Conservation (phyloP, 78 protist genomes). For the Monosiga brevicollis region DNA sequence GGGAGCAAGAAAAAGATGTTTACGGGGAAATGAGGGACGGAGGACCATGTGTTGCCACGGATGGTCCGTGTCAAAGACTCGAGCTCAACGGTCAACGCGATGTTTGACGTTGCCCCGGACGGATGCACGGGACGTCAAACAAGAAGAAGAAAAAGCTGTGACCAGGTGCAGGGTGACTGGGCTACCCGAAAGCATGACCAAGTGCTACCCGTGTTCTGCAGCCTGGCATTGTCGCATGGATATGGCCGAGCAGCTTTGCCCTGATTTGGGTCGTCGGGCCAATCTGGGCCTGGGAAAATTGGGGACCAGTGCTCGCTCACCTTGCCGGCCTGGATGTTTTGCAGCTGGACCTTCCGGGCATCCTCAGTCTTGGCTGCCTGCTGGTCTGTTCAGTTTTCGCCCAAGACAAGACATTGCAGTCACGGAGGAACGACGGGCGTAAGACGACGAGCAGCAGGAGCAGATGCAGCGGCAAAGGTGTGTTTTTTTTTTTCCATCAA, state of each 20-base stretch:
- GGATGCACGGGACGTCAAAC: background rate
- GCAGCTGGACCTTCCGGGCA: slow-evolving; percentile 83
- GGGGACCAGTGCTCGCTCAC: too few relatives aligned
- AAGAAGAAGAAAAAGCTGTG: too few relatives aligned
- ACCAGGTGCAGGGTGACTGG: background rate
- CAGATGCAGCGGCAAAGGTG: too few relatives aligned
- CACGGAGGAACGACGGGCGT: too few relatives aligned
- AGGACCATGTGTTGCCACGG: too few relatives aligned
- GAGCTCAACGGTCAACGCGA: too few relatives aligned
- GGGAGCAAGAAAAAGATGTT: background rate
- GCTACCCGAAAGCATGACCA: background rate
- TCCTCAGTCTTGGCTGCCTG: slow-evolving; percentile 69
- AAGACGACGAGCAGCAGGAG: too few relatives aligned
- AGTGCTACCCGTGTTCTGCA: background rate
- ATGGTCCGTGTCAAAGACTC: too few relatives aligned
- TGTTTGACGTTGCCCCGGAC: background rate
- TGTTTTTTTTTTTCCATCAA: too few relatives aligned
- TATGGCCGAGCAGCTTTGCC: background rate
- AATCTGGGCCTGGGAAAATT: too few relatives aligned
- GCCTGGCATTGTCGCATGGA: slow-evolving; percentile 6
- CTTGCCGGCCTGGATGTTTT: slow-evolving; percentile 86
- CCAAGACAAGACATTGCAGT: too few relatives aligned
- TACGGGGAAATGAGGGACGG: background rate
- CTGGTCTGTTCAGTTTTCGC: background rate
- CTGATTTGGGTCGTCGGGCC: too few relatives aligned